These are phyloP conservation scores for Persicaria maculosa DNA, from an alignment of 148 eudicot species.

Conservation along the genomic window DNA sequence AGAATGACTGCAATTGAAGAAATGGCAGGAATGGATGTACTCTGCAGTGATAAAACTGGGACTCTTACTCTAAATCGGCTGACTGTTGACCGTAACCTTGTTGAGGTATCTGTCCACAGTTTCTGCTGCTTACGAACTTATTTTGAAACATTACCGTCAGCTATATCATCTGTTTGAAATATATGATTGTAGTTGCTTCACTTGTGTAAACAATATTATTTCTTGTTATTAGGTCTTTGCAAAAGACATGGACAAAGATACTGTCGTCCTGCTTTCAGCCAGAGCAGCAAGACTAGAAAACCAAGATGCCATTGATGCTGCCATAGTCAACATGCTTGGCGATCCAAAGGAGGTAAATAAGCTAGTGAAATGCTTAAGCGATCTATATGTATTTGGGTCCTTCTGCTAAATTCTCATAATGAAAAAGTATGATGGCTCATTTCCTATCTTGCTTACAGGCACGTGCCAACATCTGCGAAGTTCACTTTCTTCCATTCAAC, in stretches of 20 bases:
- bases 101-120: constrained; percentile 36
- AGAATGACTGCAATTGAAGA: constrained; percentile 89
- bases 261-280: constrained; percentile 58
- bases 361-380: not conserved
- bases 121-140: not conserved
- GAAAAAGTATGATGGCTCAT: not conserved
- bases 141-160: not conserved
- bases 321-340: constrained; percentile 57
- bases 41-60: constrained; percentile 77
- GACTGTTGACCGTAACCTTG: constrained; percentile 57
- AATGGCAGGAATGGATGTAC: constrained; percentile 91
- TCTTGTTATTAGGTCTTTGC: constrained; percentile 35
- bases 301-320: constrained; percentile 81
- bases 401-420: not conserved
- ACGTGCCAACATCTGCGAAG: constrained; percentile 54
- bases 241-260: constrained; percentile 58
- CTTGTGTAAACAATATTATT: no score
- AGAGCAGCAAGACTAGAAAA: constrained; percentile 77
- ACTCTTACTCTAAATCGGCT: constrained; percentile 66
- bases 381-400: not conserved
- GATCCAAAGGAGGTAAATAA: constrained; percentile 65
- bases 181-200: no score
- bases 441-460: constrained; percentile 33
- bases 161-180: no score
- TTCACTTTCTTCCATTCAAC: constrained; percentile 67